These are phyloP conservation scores for Diutina pseudorugosa DNA, from an alignment of 1,139 yeast species.

Conservation along the genomic window DNA sequence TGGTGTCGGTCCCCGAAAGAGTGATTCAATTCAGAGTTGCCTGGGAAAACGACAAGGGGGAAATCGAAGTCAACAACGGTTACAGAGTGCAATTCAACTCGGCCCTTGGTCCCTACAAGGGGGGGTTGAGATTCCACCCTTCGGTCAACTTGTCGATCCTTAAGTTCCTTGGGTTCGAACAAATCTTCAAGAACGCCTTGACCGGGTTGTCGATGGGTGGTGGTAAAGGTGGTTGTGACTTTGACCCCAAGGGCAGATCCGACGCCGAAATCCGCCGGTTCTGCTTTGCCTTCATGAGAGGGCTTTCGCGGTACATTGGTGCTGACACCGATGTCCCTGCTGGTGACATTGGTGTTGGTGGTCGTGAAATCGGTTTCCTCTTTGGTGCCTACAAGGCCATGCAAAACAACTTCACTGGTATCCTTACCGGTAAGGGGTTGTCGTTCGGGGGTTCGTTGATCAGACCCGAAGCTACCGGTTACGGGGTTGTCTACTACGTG, in stretches of 20 bases:
- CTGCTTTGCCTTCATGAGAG: constrained; percentile 93
- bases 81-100: constrained; percentile 98
- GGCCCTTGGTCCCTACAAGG: constrained; percentile 97
- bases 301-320: constrained; percentile 91
- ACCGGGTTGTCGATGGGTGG: constrained; percentile 98
- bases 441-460: constrained; percentile 98
- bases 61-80: constrained; percentile 89
- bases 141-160: constrained; percentile 88
- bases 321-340: constrained; percentile 97
- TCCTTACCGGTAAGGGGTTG: constrained; percentile 94
- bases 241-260: constrained; percentile 91
- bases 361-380: constrained; percentile 84
- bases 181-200: constrained; percentile 94
- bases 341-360: constrained; percentile 92
- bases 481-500: constrained; percentile 92
- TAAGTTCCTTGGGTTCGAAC: constrained; percentile 96
- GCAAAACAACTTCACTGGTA: constrained; percentile 94
- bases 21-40: constrained; percentile 91
- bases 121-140: constrained; percentile 97
- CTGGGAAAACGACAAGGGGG: constrained; percentile 95
- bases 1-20: constrained; percentile 92
- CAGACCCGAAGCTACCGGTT: constrained; percentile 99
- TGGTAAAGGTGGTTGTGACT: constrained; percentile 99
- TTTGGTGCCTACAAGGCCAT: constrained; percentile 93
- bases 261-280: constrained; percentile 93